Evolutionary conservation across 306 rosid species (phyloP).

Genomic region (Cicer cuneatum): DNA sequence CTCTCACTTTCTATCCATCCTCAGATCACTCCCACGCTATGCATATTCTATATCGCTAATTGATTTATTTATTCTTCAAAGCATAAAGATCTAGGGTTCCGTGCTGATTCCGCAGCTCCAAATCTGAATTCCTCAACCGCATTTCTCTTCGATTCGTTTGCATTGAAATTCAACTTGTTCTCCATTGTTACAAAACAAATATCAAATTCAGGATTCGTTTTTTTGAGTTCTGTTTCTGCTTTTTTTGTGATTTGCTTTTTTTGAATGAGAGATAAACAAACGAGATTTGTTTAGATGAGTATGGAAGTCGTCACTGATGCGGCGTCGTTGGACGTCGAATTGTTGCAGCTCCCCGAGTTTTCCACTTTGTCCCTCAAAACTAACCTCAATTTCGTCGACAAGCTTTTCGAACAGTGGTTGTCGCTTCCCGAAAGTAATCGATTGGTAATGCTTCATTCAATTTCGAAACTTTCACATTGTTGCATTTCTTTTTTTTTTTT

Average conservation of each 20-base stretch:
- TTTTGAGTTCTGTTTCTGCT: conserved; percentile 34
- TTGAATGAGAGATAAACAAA: conserved; percentile 59
- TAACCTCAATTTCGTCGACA: conserved; percentile 68
- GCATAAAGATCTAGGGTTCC: conserved; percentile 59
- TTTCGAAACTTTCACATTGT: conserved; percentile 26
- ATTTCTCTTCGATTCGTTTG: conserved; percentile 42
- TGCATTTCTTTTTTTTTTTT: conserved; percentile 22
- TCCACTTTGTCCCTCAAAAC: conserved; percentile 83
- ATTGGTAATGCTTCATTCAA: conserved; percentile 62
- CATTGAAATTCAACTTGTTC: conserved; percentile 45
- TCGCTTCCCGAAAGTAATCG: conserved; percentile 87
- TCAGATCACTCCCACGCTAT: conserved; percentile 46
- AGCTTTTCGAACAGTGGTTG: conserved; percentile 92
- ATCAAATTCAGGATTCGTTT: conserved; percentile 52
- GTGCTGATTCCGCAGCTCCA: conserved; percentile 41
- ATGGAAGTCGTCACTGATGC: conserved; percentile 85
- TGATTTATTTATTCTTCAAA: conserved; percentile 25
- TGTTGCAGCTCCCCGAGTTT: conserved; percentile 87
- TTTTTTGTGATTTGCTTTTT: conserved; percentile 40
- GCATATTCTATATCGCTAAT: background rate
- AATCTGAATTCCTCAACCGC: conserved; percentile 42
- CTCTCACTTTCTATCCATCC: conserved; percentile 23
- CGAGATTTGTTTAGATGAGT: conserved; percentile 55
- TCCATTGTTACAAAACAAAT: conserved; percentile 19
- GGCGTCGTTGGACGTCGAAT: conserved; percentile 87